phyloP scores from a whole-genome alignment of 345 rosid species.

The Lenwebbia sp. region DNA sequence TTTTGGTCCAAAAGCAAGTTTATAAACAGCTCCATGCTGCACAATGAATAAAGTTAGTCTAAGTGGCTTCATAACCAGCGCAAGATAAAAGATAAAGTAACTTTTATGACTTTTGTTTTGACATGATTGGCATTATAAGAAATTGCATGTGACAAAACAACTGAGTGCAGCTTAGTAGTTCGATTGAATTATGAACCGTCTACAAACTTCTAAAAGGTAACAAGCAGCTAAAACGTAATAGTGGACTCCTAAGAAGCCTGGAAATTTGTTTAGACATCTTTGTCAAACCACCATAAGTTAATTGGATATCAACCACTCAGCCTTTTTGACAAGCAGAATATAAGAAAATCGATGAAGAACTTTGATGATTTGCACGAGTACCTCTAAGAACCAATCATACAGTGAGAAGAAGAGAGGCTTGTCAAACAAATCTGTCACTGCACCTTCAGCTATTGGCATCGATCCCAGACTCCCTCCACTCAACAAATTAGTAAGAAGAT shows the following conservation, averaged over 20 bases:
- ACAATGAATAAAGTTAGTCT: background rate
- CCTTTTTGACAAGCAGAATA: background rate
- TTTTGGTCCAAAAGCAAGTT: constrained; percentile 98
- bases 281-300: background rate
- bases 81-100: background rate
- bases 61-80: background rate
- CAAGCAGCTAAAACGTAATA: background rate
- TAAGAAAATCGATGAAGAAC: background rate
- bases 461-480: constrained; percentile 75
- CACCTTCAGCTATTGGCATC: constrained; percentile 89
- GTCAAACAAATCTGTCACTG: constrained; percentile 81
- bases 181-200: background rate
- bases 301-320: background rate
- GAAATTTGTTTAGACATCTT: background rate
- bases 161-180: background rate
- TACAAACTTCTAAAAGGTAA: background rate
- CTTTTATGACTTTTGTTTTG: background rate
- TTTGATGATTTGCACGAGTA: background rate
- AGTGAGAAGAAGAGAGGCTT: constrained; percentile 80
- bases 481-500: constrained; percentile 66
- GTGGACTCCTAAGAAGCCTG: background rate
- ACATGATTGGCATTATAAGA: background rate
- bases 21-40: constrained; percentile 90
- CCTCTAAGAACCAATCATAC: constrained; percentile 93
- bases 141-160: background rate